These are phyloP conservation scores for Bruguiera parviflora DNA, from an alignment of 345 rosid species.

Conservation along the genomic window DNA sequence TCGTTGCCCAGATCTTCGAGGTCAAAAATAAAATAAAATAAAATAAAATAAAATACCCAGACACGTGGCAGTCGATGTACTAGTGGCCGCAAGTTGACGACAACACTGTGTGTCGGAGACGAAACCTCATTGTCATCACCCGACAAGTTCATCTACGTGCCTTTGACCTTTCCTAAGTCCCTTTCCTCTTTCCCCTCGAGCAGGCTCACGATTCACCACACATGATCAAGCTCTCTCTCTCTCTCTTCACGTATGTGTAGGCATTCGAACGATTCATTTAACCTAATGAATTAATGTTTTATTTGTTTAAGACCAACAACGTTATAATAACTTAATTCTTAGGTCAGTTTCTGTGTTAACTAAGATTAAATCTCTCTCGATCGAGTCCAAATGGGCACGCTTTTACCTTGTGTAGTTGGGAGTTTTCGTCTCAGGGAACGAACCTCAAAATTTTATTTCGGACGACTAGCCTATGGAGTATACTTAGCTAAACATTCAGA, in stretches of 20 bases:
- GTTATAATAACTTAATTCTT: no score
- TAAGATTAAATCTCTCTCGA: no score
- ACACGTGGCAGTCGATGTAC: neutral
- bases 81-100: neutral
- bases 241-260: neutral
- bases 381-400: no score
- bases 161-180: neutral
- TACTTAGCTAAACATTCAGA: no score
- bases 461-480: no score
- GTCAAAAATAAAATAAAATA: neutral
- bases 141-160: conserved; percentile 1
- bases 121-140: neutral
- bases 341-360: no score
- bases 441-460: no score
- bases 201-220: neutral
- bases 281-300: no score
- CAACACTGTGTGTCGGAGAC: neutral
- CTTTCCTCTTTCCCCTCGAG: neutral
- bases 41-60: neutral
- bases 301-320: no score
- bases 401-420: no score
- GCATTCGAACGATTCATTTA: no score
- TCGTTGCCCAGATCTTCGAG: neutral
- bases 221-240: neutral
- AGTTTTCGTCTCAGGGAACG: no score